Conservation (phyloP, 2,329 filamentous ascomycete genomes). For the Neonectria coccinea region DNA sequence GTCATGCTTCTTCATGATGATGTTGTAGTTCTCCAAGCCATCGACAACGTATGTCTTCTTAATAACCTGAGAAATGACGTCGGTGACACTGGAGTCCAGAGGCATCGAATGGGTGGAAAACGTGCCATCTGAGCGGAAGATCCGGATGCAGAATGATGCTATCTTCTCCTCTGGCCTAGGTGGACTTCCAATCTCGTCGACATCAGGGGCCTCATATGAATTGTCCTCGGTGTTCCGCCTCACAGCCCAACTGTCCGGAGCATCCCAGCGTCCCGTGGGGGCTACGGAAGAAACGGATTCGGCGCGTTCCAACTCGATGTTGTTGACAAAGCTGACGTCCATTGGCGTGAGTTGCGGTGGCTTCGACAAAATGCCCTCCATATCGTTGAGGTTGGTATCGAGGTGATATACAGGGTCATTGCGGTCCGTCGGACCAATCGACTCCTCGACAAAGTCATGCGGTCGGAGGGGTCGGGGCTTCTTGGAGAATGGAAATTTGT, state of each 20-base stretch:
- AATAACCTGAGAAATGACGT: conserved; percentile 89
- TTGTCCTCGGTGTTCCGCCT: conserved; percentile 77
- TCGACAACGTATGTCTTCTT: conserved; percentile 96
- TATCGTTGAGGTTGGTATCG: conserved; percentile 88
- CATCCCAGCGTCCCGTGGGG: conserved; percentile 80
- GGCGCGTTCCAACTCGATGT: conserved; percentile 57
- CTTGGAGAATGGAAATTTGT: conserved; percentile 73
- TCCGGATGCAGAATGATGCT: conserved; percentile 88
- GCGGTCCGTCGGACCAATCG: conserved; percentile 70
- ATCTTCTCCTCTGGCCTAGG: conserved; percentile 79
- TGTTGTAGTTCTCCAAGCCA: conserved; percentile 92
- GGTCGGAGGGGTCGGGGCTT: conserved; percentile 61
- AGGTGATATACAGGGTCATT: conserved; percentile 76
- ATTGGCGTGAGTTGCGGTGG: conserved; percentile 78
- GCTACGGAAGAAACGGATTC: conserved; percentile 49
- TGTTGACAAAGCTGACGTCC: conserved; percentile 64
- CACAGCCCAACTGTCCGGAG: conserved; percentile 96
- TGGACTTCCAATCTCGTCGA: conserved; percentile 76
- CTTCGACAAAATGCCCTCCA: conserved; percentile 89
- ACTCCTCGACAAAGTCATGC: conserved; percentile 68
- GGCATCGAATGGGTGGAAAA: conserved; percentile 92
- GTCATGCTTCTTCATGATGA: conserved; percentile 93
- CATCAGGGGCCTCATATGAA: conserved; percentile 66
- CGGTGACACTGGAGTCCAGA: conserved; percentile 84
- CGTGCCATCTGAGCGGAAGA: conserved; percentile 93